phyloP scores from a whole-genome alignment of 2,329 filamentous ascomycete genomes.

The Fonsecaea erecta region DNA sequence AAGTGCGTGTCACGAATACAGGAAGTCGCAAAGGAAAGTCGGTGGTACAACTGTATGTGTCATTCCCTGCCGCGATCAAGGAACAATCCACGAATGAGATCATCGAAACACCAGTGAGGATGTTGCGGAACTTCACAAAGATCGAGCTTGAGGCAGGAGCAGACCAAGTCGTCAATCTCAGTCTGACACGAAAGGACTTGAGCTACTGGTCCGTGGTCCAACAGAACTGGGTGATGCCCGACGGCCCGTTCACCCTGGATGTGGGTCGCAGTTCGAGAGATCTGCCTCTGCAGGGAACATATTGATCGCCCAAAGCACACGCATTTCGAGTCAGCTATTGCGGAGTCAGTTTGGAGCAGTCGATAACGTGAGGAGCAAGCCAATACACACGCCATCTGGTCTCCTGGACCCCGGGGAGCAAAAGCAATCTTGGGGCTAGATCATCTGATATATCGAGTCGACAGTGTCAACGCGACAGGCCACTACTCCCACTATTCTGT shows the following conservation, averaged over 20 bases:
- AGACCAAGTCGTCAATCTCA: constrained; percentile 59
- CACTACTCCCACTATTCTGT: background rate
- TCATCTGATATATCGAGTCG: constrained; percentile 6
- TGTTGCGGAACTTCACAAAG: constrained; percentile 77
- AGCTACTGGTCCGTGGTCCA: constrained; percentile 71
- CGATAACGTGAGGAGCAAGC: background rate
- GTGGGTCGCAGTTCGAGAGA: constrained; percentile 40
- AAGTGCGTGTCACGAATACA: constrained; percentile 34
- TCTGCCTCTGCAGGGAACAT: constrained; percentile 32
- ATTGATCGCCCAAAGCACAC: constrained; percentile 17
- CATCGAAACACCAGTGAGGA: constrained; percentile 69
- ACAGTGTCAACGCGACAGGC: background rate
- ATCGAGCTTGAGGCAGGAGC: constrained; percentile 62
- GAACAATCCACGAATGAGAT: constrained; percentile 49
- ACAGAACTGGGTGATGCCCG: constrained; percentile 72
- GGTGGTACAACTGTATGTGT: constrained; percentile 39
- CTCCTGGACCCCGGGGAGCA: background rate
- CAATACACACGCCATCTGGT: background rate
- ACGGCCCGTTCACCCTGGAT: constrained; percentile 38
- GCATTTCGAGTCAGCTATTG: constrained; percentile 6
- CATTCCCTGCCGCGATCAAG: constrained; percentile 45
- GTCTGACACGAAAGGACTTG: constrained; percentile 69
- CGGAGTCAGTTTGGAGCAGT: background rate
- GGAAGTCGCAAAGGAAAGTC: constrained; percentile 35
- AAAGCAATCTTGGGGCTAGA: background rate